These are phyloP conservation scores for Poronia punctata DNA, from an alignment of 495 filamentous ascomycete species.

Conservation along the genomic window DNA sequence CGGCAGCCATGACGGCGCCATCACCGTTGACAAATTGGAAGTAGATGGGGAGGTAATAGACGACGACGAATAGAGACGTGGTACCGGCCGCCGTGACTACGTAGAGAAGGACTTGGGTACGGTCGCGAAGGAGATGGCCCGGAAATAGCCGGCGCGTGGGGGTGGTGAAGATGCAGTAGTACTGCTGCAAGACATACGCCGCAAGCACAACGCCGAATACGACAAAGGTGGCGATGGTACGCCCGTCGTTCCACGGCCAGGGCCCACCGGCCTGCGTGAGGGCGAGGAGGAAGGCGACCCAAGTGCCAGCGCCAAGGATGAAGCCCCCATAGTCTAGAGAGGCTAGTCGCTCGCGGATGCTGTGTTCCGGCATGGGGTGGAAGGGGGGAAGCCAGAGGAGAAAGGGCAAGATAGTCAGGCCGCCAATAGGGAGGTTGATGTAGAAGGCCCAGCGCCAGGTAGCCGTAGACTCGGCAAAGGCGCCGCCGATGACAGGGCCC, in stretches of 20 bases:
- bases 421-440: constrained; percentile 56
- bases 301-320: constrained; percentile 36
- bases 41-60: constrained; percentile 49
- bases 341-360: neutral
- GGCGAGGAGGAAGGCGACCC: constrained; percentile 41
- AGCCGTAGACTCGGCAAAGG: constrained; percentile 40
- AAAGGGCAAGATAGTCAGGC: constrained; percentile 42
- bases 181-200: constrained; percentile 44
- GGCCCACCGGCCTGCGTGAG: constrained; percentile 49
- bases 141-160: constrained; percentile 45
- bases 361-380: neutral
- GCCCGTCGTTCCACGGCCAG: constrained; percentile 46
- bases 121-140: constrained; percentile 39
- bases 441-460: constrained; percentile 58
- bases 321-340: constrained; percentile 39
- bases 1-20: constrained; percentile 40
- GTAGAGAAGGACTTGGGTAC: constrained; percentile 41
- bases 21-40: constrained; percentile 53
- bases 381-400: constrained; percentile 41
- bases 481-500: constrained; percentile 55
- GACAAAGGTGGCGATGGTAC: constrained; percentile 49
- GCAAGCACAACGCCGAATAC: constrained; percentile 46
- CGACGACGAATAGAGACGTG: constrained; percentile 31
- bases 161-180: constrained; percentile 44
- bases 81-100: constrained; percentile 26